Evolutionary conservation across 2,329 filamentous ascomycete species (phyloP), one percentile per base, ranked within the genome.

Genomic region (Colletotrichum echinochloae): DNA sequence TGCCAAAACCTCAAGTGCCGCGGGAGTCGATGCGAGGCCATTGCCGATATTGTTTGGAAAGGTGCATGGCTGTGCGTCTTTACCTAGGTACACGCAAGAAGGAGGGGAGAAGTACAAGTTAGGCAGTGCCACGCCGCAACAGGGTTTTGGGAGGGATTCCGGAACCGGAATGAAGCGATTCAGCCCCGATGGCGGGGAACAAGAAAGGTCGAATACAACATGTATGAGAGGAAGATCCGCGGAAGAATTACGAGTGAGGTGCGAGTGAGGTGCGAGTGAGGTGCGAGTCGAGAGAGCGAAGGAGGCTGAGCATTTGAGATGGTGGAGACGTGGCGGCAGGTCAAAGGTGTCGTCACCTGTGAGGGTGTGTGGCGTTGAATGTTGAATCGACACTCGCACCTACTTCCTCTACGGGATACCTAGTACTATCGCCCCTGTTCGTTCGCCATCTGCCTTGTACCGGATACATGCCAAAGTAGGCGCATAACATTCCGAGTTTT

Each of bases 271-370:
- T 65, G 28, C 56, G 44, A 37, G 33, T n/a, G n/a, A n/a, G n/a
- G n/a, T 18, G 41, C 41, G 41, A 44, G 41, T 44, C 20, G 44
- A 26, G 66, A 62, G 37, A 55, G 39, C 55, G 62, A 70, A 35
- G 30, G 68, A 71, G 68, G 68, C 68, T 71, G 68, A 71, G 68
- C 57, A 63, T 14, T 37, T 35, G 28, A 8, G 18, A 30, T 44
- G 51, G 68, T 59, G 64, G 63, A 52, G 62, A 49, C 57, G 39
- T 12, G 41, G 23, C 30, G 30, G 48, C 30, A 30, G n/a, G 28
- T 28, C 51, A 28, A 49, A 70, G 57, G 67, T 64, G 68, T 71
- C 64, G 68, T 71, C 68, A 68, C 64, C 51, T 18, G 51, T 20
- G 28, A 67, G 23, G 23, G 59, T 62, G 51, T 71, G 68, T 71